Evolutionary conservation across 495 filamentous ascomycete species (phyloP), one percentile per base, ranked within the genome.

Genomic region (Penicillium arizonense): DNA sequence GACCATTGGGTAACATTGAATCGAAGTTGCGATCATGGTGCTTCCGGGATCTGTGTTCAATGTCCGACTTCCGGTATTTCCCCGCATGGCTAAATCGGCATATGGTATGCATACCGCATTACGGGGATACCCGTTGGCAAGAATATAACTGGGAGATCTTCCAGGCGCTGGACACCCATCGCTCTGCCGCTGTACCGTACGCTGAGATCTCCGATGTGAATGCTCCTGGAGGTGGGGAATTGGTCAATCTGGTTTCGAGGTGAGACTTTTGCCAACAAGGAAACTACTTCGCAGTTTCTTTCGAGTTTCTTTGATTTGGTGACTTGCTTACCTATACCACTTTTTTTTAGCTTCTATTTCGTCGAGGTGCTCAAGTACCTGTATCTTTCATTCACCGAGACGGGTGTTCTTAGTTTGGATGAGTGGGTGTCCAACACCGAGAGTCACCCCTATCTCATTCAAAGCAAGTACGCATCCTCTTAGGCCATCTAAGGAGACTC

Each of bases 191-290:
- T 30, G 70, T 72, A 34, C 87, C 81, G 4, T 81, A 86, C 59
- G 78, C 75, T 4, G 85, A 85, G 47, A 83, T 90, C 57, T 65
- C 74, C 44, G 82, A 88, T 62, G 83, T 89, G 5, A 76, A 56
- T 50, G 52, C 41, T 12, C 56, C 56, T 1, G 33, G 44, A 14
- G 57, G 60, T 39, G 53, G 74, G n/a, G 87, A 84, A 59, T 56
- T 91, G 47, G 86, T 86, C 45, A 79, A 84, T 53, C 52, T 47
- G 32, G 56, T 59, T 32, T 50, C 56, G 8, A 59, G 56, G 56
- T 58, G 11, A 44, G 47, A 30, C 18, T 18, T 18, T 18, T 18
- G 1, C 18, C 18, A 18, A 18, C 18, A 18, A 1, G 1, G 18
- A 18, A 18, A 18, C 18, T 18, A 18, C 18, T 18, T 18, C 18